Base-by-base conservation (phyloP, 768 basidiomycete genomes). In the Naganishia onofrii region DNA sequence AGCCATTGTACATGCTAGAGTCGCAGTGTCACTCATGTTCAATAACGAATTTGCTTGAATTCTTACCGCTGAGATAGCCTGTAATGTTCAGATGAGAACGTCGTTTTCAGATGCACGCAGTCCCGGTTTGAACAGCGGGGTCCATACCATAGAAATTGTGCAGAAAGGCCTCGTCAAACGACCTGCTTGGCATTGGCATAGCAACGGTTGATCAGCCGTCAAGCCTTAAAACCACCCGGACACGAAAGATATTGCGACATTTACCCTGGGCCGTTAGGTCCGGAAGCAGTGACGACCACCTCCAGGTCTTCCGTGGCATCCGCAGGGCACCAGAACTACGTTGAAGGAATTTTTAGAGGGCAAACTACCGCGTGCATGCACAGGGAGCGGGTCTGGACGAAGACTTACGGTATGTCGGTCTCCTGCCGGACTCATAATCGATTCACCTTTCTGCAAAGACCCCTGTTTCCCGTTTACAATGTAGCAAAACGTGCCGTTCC, bases 101-200 rank as follows among this genome's bases (percentile, higher is more conserved):
- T 21, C 28, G 9, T 10, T 38, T 36, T 17, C 29, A 23, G n/a
- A n/a, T n/a, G n/a, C n/a, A 6, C 21, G 15, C 9, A n/a, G 13
- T 23, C 7, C 7, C 3, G 8, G 10, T 34, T 38, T 9, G 3
- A 1, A n/a, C n/a, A 55, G 13, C 66, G 46, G 32, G 9, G 17
- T 0, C 36, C 44, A 31, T 52, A 69, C 57, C 68, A 51, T 69
- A 69, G 52, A 69, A 69, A 48, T 69, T 69, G 51, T 64, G 68
- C 3, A 63, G 12, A 29, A 69, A 69, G 5, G n/a, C 19, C 23
- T 64, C 68, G 29, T 69, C 58, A 15, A 56, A 68, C 6, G 46
- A 63, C n/a, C 68, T 57, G 32, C 7, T 36, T 28, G 32, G 44
- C 5, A 7, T 15, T 1, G 28, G 23, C 19, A 44, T 29, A 2